Evolutionary conservation across 2,329 filamentous ascomycete species (phyloP), one percentile per base, ranked within the genome.

Genomic region (Stemphylium vesicarium): DNA sequence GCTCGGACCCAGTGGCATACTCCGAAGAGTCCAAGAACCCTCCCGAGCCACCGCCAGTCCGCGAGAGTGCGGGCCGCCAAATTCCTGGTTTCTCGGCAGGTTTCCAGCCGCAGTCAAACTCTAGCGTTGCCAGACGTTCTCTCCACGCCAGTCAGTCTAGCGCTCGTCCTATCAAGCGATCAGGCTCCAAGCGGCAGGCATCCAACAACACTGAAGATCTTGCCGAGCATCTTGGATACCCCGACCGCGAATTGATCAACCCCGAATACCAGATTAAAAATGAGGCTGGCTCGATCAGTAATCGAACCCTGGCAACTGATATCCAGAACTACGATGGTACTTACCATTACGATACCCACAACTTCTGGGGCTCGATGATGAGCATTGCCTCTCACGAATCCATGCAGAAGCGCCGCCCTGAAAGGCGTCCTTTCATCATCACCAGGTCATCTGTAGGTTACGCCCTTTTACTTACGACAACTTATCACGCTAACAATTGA

Each of bases 301-400:
- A 79, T 63, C 63, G 70, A 57, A 80, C 88, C 0, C 82, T 90
- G 52, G 80, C 86, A 61, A 90, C 88, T 0, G 82, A 90, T 65
- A 74, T 91, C 15, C 80, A 87, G 15, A 88, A 91, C 69, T 81
- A 85, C 31, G 86, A 88, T 50, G 88, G 88, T 0, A 75, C 88
- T 29, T 80, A 82, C 18, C 85, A 90, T 73, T 91, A 90, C 65
- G 90, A 92, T 61, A 88, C 85, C 0, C 89, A 93, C 70, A 92
- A 92, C 62, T 76, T 92, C 3, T 92, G 89, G 72, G 90, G 90
- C 1, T 83, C 84, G 57, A 81, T 91, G 85, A 92, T 92, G 89
- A 89, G 86, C 1, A 77, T 81, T 16, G 78, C 84, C 9, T 89
- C 87, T 0, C 82, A 84, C 46, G 75, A 81, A n/a, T 87, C 89